A percentile compares a stretch with the other conserved stretches of the same genome.
phyloP scores from a whole-genome alignment of 345 rosid species.

The Aethionema arabicum region DNA sequence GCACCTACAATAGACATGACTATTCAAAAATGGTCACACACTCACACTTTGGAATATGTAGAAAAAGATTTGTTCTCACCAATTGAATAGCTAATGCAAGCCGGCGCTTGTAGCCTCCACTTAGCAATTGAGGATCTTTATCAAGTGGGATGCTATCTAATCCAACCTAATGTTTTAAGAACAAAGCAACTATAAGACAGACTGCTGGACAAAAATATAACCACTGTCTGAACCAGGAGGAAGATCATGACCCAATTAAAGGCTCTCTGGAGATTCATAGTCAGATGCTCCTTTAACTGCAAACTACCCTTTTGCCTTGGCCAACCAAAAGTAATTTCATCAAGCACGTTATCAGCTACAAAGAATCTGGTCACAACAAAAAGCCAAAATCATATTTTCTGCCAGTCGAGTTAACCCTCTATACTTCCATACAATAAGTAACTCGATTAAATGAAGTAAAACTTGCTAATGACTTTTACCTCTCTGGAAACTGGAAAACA shows the following conservation, averaged over 20 bases:
- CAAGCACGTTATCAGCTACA: slow-evolving; percentile 82
- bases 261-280: slow-evolving; percentile 79
- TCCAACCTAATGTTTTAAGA: slow-evolving; percentile 65
- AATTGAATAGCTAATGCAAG: slow-evolving; percentile 91
- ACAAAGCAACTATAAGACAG: slow-evolving; percentile 11
- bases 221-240: slow-evolving; percentile 19
- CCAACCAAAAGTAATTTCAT: slow-evolving; percentile 90
- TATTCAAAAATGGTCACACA: slow-evolving; percentile 3
- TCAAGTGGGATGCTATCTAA: slow-evolving; percentile 70
- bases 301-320: slow-evolving; percentile 71
- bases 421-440: not conserved
- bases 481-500: slow-evolving; percentile 95
- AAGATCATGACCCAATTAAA: slow-evolving; percentile 64
- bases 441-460: slow-evolving; percentile 18
- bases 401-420: not conserved
- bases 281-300: slow-evolving; percentile 62
- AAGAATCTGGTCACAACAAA: slow-evolving; percentile 53
- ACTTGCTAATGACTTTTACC: slow-evolving; percentile 41
- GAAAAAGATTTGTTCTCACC: slow-evolving; percentile 46
- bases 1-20: slow-evolving; percentile 52
- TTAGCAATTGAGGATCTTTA: slow-evolving; percentile 83
- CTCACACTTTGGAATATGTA: not conserved
- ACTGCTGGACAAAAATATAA: slow-evolving; percentile 11
- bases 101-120: slow-evolving; percentile 92
- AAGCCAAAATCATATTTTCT: slow-evolving; percentile 8